Evolutionary conservation across 805 yeast genomes (phyloP), one percentile per base, ranked within the genome.

Genomic region (Millerozyma acaciae): DNA sequence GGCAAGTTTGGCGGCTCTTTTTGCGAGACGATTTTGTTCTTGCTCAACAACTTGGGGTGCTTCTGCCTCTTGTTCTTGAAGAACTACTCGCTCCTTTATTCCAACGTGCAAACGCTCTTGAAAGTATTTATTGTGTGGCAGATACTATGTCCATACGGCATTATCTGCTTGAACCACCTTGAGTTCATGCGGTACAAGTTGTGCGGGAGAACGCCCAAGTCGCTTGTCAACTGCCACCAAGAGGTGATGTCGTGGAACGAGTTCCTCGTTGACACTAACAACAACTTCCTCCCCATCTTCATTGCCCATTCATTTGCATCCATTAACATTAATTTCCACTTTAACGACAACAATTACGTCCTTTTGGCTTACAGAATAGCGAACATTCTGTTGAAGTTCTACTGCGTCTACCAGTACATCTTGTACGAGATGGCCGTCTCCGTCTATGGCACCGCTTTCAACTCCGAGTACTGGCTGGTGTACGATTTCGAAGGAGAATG

Each of bases 271-370:
- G 60, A 51, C 16, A 44, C 51, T 16, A 63, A 63, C 44, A 59
- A 60, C 37, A 60, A 58, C 39, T 56, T 46, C 33, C 44, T 62
- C 28, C 66, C 68, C 1, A 45, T 61, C 8, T 48, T 62, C 40
- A 53, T 63, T 22, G 53, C 61, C 21, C 60, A 55, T 38, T 59
- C 66, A 15, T 62, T 60, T 39, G 35, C 55, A n/a, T 44, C 44
- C 15, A 44, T 59, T 7, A 54, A 51, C 27, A 32, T 45, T 33
- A 38, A 40, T 21, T 50, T 52, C 41, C 50, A 49, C 5, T 40
- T 45, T 22, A 22, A 34, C 33, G 31, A 27, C 15, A 35, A 32
- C 17, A 6, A 26, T 6, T 16, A 17, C 22, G 20, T 43, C 4
- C 24, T 46, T 8, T 8, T 33, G n/a, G 16, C 45, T 2, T 58